Percentiles rank a stretch among this genome's conserved stretches.
Evolutionary conservation across 495 filamentous ascomycete species (phyloP).

Genomic region (Terfezia boudieri): DNA sequence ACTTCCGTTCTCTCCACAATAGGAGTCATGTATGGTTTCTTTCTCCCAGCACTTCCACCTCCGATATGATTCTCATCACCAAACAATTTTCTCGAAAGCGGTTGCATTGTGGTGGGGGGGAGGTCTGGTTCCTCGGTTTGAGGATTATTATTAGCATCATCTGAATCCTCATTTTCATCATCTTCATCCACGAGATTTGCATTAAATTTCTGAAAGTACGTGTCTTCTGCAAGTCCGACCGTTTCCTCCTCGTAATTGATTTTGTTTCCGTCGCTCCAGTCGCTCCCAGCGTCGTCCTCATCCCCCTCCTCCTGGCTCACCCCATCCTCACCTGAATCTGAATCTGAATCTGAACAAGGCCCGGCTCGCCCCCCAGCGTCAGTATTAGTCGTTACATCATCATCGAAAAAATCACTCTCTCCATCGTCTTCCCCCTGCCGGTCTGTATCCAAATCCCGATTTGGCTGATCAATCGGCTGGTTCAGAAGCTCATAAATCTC

Average conservation of each 20-base stretch:
- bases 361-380: slow-evolving; percentile 14
- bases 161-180: slow-evolving; percentile 9
- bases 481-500: slow-evolving; percentile 97
- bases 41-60: slow-evolving; percentile 51
- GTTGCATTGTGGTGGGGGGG: slow-evolving; percentile 25
- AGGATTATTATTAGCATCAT: slow-evolving; percentile 6
- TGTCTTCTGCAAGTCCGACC: background rate
- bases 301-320: slow-evolving; percentile 19
- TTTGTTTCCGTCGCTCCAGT: slow-evolving; percentile 6
- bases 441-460: slow-evolving; percentile 20
- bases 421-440: slow-evolving; percentile 37
- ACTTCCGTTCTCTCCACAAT: slow-evolving; percentile 82
- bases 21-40: slow-evolving; percentile 92
- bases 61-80: slow-evolving; percentile 35
- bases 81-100: slow-evolving; percentile 21
- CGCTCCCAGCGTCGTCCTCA: slow-evolving; percentile 20
- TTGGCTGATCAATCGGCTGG: slow-evolving; percentile 44
- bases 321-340: background rate
- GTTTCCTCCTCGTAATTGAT: background rate
- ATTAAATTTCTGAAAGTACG: slow-evolving; percentile 13
- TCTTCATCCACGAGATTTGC: slow-evolving; percentile 7
- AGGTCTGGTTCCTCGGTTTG: slow-evolving; percentile 10
- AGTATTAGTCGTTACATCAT: slow-evolving; percentile 27
- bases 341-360: background rate
- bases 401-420: slow-evolving; percentile 34